phyloP scores from a whole-genome alignment of 352 stramenopile genomes.

The Globisporangium middletonii region DNA sequence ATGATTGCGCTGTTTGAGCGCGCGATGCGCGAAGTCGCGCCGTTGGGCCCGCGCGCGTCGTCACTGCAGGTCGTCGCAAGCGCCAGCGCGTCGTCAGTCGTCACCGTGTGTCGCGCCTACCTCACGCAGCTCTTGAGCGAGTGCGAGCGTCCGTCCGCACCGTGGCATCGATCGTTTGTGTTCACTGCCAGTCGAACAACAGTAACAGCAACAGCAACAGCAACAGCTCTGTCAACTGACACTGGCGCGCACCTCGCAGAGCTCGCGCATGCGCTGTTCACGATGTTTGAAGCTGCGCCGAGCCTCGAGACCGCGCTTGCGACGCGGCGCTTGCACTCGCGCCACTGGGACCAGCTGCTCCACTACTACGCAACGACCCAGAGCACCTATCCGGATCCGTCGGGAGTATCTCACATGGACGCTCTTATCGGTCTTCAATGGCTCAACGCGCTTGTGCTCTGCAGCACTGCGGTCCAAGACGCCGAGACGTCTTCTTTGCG shows the following conservation, averaged over 20 bases:
- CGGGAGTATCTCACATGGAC: too few species aligned
- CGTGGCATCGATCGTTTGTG: background rate
- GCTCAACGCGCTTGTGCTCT: constrained; percentile 3
- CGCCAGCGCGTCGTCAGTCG: background rate
- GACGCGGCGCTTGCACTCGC: background rate
- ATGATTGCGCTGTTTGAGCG: constrained; percentile 5
- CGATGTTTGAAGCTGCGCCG: constrained; percentile 9
- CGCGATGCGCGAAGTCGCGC: background rate
- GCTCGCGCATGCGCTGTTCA: constrained; percentile 12
- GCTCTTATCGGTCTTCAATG: background rate
- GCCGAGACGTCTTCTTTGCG: background rate
- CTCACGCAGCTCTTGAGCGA: constrained; percentile 8
- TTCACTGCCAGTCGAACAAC: background rate
- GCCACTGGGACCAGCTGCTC: constrained; percentile 10
- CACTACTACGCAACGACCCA: background rate
- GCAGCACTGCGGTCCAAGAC: background rate
- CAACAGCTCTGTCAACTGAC: background rate
- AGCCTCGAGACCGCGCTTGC: background rate
- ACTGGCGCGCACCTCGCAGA: constrained; percentile 9
- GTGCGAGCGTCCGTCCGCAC: background rate
- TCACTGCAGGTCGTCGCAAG: background rate
- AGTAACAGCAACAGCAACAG: background rate
- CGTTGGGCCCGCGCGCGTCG: background rate
- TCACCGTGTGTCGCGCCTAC: constrained; percentile 7
- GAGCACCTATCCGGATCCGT: too few species aligned